Evolutionary conservation across 2,329 filamentous ascomycete species (phyloP).

Genomic region (Conoideocrella luteorostrata): DNA sequence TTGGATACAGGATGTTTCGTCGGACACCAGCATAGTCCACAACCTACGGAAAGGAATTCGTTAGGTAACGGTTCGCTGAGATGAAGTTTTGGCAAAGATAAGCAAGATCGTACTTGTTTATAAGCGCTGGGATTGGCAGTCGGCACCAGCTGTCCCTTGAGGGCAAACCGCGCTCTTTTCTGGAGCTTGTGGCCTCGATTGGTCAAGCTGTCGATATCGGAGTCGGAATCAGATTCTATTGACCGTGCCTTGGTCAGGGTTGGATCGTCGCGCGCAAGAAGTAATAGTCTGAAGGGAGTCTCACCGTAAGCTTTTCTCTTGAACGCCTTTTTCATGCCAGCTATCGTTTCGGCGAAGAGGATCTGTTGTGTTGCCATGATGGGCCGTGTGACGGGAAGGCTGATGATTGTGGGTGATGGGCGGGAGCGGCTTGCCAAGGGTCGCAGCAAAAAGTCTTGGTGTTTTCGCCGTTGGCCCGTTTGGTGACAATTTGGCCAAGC

Average conservation of each 20-base stretch:
- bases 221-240: slow-evolving; percentile 74
- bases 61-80: slow-evolving; percentile 15
- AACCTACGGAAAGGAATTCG: slow-evolving; percentile 36
- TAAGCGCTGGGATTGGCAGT: slow-evolving; percentile 61
- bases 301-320: slow-evolving; percentile 58
- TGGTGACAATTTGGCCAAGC: background rate
- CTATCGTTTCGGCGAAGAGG: slow-evolving; percentile 59
- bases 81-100: slow-evolving; percentile 8
- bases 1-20: slow-evolving; percentile 67
- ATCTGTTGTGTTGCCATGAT: slow-evolving; percentile 49
- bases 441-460: background rate
- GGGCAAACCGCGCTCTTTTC: slow-evolving; percentile 65
- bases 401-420: background rate
- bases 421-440: background rate
- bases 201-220: slow-evolving; percentile 59
- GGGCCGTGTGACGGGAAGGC: slow-evolving; percentile 4
- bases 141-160: slow-evolving; percentile 61
- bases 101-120: slow-evolving; percentile 52
- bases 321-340: slow-evolving; percentile 61
- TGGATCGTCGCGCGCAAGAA: no score
- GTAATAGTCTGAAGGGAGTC: slow-evolving; percentile 7
- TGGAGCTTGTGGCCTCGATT: slow-evolving; percentile 78
- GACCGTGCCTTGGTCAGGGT: slow-evolving; percentile 17
- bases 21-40: slow-evolving; percentile 69
- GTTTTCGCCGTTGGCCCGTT: background rate